Base-by-base conservation (phyloP, 2,329 filamentous ascomycete genomes). In the Triangularia setosa region DNA sequence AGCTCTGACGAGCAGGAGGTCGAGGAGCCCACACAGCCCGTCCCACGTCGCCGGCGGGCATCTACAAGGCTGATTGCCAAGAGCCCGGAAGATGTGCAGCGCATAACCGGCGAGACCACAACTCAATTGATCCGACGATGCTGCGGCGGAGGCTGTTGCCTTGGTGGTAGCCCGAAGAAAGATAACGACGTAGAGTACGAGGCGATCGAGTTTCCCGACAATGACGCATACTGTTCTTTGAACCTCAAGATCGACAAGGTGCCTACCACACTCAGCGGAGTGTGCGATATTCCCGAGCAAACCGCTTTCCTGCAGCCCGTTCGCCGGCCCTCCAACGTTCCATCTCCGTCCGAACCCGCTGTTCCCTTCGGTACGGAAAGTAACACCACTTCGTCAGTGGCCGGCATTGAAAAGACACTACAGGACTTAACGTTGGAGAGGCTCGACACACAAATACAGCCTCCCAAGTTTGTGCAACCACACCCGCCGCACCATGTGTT, bases 401-500 rank as follows among this genome's bases (percentile, higher is more conserved):
- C 30, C 28, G 64, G 70, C 30, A 63, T 71, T 23, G 69, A 70
- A 30, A 71, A 70, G 62, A 63, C 59, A 8, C 60, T 75, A 35
- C 69, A 73, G 40, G 63, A 60, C 4, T 58, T 75, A 12, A 70
- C 70, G 33, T 72, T 81, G 12, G 78, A 81, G 53, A 73, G 79
- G 44, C 74, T 87, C 63, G 81, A 89, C 71, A 88, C 86, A 2
- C 75, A 79, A 9, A 82, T 87, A 65, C 90, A 94, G 73, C 94
- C 95, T 18, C 95, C 95, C 6, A 84, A 83, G 65, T 99, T 93
- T 73, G 93, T 99, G 61, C 92, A 97, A 75, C 95, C 95, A 25
- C 95, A 99, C 75, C 92, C 92, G 63, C 95, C 95, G 0, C 95
- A 96, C 77, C 84, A 94, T 69, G 93, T 98, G 66, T 96, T 91